phyloP scores from a whole-genome alignment of 2,329 filamentous ascomycete genomes.

The Xylariaceae sp. region DNA sequence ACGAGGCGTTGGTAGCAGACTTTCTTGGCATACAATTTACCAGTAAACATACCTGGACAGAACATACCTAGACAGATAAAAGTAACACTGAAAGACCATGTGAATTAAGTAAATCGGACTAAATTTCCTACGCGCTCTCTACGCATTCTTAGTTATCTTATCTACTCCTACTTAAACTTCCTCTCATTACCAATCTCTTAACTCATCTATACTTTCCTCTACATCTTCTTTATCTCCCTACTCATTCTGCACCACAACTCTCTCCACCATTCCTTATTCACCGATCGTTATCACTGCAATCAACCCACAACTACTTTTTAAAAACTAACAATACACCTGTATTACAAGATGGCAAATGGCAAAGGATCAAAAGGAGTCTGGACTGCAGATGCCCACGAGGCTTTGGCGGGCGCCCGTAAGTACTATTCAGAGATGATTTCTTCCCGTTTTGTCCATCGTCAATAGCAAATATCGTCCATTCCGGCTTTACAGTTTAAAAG shows the following conservation, averaged over 20 bases:
- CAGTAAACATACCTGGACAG: background rate
- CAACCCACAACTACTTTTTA: too few relatives aligned
- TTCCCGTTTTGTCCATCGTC: background rate
- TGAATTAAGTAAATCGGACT: too few relatives aligned
- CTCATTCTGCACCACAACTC: background rate
- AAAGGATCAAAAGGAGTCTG: slow-evolving; percentile 2
- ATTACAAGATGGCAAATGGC: slow-evolving; percentile 6
- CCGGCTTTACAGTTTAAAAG: too few relatives aligned
- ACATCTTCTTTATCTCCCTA: too few relatives aligned
- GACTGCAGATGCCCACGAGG: slow-evolving; percentile 13
- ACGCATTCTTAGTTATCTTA: background rate
- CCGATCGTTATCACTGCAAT: too few relatives aligned
- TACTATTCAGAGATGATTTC: too few relatives aligned
- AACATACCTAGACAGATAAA: too few relatives aligned
- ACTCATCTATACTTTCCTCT: background rate
- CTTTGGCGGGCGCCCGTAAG: slow-evolving; percentile 1
- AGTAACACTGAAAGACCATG: too few relatives aligned
- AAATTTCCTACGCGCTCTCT: background rate
- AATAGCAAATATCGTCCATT: background rate
- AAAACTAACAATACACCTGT: background rate
- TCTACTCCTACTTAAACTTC: background rate
- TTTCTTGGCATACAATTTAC: slow-evolving; percentile 11
- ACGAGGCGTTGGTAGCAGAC: slow-evolving; percentile 18
- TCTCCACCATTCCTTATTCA: too few relatives aligned
- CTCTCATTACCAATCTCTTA: background rate